phyloP scores from a whole-genome alignment of 371 early-diverging fungal genomes.

The Mucor saturninus region DNA sequence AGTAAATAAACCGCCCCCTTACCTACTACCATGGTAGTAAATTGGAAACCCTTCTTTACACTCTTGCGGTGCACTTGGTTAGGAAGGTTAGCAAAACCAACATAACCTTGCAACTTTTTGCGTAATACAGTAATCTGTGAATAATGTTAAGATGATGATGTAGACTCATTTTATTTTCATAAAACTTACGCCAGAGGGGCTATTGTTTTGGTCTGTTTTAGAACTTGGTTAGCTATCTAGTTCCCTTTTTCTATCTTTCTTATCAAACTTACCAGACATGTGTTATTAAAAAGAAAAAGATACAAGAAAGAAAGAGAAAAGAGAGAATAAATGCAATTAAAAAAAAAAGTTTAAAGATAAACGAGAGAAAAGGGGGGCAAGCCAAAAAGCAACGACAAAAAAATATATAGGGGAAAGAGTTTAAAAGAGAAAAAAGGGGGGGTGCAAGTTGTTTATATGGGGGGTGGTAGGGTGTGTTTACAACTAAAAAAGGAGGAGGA shows the following conservation, averaged over 20 bases:
- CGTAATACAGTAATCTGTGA: conserved; percentile 54
- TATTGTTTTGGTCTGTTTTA: conserved; percentile 35
- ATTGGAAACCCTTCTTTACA: conserved; percentile 99
- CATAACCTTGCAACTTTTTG: conserved; percentile 91
- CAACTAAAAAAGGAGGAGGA: background rate
- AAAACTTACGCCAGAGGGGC: conserved; percentile 39
- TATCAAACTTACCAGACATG: conserved; percentile 36
- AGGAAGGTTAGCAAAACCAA: conserved; percentile 98
- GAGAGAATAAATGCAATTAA: conserved; percentile 8
- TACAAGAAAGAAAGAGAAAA: conserved; percentile 7
- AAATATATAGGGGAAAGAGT: background rate
- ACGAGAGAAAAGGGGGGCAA: conserved; percentile 14
- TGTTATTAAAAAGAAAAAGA: background rate
- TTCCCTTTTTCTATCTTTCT: background rate
- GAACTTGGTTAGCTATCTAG: too few species aligned
- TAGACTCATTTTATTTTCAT: too few species aligned
- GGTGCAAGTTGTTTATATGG: background rate
- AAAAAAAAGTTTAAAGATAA: conserved; percentile 14
- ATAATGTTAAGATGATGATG: background rate
- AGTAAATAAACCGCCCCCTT: conserved; percentile 17
- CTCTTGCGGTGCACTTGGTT: conserved; percentile 98
- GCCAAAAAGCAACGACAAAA: background rate
- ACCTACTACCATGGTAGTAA: conserved; percentile 98
- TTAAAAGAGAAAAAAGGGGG: background rate
- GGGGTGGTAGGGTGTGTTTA: background rate